Evolutionary conservation across 805 yeast genomes (phyloP).

Genomic region (Candida endomychidarum): DNA sequence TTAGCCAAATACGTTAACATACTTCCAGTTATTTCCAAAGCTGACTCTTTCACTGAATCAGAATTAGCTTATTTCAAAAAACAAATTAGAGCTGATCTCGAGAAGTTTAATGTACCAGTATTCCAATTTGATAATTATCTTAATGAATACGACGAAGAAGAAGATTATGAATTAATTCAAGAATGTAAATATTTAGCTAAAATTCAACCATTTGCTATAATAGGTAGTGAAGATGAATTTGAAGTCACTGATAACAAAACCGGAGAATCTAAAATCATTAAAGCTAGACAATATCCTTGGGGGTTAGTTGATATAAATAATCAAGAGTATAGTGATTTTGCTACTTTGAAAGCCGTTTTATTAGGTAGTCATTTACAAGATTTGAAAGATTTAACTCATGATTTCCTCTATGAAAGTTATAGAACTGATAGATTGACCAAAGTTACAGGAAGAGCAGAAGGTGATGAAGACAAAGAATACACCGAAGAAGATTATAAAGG

Average conservation of each 20-base stretch:
- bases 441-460: conserved; percentile 45
- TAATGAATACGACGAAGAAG: conserved; percentile 61
- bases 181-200: conserved; percentile 62
- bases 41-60: conserved; percentile 70
- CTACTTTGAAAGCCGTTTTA: conserved; percentile 62
- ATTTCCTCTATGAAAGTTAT: conserved; percentile 71
- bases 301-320: conserved; percentile 59
- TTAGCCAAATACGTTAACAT: conserved; percentile 75
- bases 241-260: conserved; percentile 40
- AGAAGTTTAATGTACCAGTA: conserved; percentile 67
- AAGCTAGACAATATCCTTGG: conserved; percentile 77
- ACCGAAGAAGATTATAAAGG: conserved; percentile 22
- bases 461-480: conserved; percentile 24
- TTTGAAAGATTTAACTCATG: conserved; percentile 77
- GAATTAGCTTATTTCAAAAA: conserved; percentile 65
- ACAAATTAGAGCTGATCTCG: conserved; percentile 61
- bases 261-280: conserved; percentile 46
- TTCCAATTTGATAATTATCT: conserved; percentile 64
- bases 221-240: conserved; percentile 60
- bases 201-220: conserved; percentile 75
- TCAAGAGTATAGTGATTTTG: conserved; percentile 52
- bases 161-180: conserved; percentile 71
- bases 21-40: conserved; percentile 77
- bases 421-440: conserved; percentile 73
- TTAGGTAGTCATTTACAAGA: conserved; percentile 84